Evolutionary conservation across 768 basidiomycete genomes (phyloP), one percentile per base, ranked within the genome.

Genomic region (Russula brevipes): DNA sequence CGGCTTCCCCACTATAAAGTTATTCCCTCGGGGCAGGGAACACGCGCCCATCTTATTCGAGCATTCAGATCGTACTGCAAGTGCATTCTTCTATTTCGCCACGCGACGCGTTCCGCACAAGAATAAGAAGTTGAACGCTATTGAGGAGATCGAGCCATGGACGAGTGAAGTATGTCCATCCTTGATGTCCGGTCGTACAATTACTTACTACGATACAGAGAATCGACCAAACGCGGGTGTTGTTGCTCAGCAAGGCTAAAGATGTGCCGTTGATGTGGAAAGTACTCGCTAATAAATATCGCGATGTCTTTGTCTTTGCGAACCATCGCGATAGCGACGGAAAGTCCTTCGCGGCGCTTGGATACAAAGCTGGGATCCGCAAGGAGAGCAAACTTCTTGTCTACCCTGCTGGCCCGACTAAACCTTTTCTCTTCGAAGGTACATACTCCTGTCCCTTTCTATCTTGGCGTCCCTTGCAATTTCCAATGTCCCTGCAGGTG

Each of bases 1-100:
- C 75, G 94, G 94, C 2, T 98, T 94, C 81, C 94, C 94, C 2
- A 97, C 94, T 3, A 79, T 98, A 73, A 98, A 98, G 84, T 75
- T 90, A 2, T 98, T 88, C 77, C 92, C 94, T 11, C 81, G 88
- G 46, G 94, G 94, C 8, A 79, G 77, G 9, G 78, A 83, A 57
- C 72, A 83, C 3, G 78, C 82, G 1, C 80, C 89, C 1, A 80
- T 88, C 65, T 75, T 80, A 19, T 96, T 88, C 71, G 83, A 91
- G 0, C 76, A 77, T 12, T 78, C 79, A 19, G 87, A 93, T 66
- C 83, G 94, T 50, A 88, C 86, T 53, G 83, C 87, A 1, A 85
- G 78, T 36, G 82, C 82, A 7, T 76, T 98, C 70, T 87, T 86
- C 72, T 85, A 90, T 68, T 95, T 84, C 77, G 91, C 85, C 0